Evolutionary conservation across 345 rosid genomes (phyloP).

Genomic region (Bruguiera sexangula): DNA sequence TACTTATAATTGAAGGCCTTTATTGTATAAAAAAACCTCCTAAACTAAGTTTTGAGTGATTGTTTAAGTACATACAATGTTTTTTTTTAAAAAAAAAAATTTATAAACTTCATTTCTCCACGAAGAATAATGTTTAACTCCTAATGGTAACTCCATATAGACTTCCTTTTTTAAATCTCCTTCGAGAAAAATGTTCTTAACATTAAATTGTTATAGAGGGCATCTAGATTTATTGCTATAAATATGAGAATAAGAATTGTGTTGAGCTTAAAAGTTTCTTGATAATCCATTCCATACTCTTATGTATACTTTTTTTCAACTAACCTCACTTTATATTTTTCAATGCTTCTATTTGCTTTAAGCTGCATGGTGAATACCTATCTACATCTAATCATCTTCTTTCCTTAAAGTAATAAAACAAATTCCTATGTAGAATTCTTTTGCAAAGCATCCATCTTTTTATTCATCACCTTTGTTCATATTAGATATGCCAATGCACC

Average conservation of each 20-base stretch:
- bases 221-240: not conserved
- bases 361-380: not conserved
- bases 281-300: not conserved
- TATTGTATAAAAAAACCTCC: not conserved
- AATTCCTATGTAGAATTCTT: not conserved
- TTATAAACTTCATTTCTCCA: not conserved
- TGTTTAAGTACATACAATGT: not conserved
- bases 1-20: not conserved
- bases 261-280: not conserved
- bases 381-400: not conserved
- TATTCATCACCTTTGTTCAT: not conserved
- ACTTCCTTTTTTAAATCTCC: not conserved
- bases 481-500: not conserved
- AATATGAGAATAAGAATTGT: not conserved
- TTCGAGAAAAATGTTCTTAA: not conserved
- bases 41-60: not conserved
- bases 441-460: not conserved
- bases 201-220: not conserved
- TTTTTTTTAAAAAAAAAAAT: not conserved
- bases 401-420: not conserved
- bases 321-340: not conserved
- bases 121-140: not conserved
- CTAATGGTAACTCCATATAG: not conserved
- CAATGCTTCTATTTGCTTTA: not conserved
- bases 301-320: not conserved